Conservation (phyloP, 768 basidiomycete genomes). For the Astraeus odoratus region DNA sequence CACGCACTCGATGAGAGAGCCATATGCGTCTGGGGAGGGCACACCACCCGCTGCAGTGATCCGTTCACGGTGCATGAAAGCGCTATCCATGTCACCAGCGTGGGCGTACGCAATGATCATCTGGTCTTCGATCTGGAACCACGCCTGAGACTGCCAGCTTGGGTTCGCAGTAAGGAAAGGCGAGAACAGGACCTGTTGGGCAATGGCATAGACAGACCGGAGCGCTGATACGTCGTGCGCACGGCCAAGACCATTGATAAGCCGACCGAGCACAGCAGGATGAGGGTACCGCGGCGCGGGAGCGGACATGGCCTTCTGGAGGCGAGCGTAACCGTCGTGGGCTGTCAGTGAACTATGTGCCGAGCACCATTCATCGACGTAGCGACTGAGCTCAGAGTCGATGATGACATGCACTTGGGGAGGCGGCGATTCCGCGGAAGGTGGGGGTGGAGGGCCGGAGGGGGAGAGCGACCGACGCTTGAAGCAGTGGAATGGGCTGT, state of each 20-base stretch:
- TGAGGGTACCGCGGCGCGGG: conserved; percentile 41
- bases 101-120: conserved; percentile 89
- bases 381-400: conserved; percentile 21
- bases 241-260: conserved; percentile 70
- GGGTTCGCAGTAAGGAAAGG: conserved; percentile 34
- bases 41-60: conserved; percentile 71
- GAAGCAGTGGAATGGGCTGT: conserved; percentile 14
- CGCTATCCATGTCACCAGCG: conserved; percentile 69
- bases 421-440: conserved; percentile 10
- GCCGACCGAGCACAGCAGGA: conserved; percentile 44
- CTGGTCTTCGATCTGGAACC: conserved; percentile 77
- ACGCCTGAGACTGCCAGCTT: conserved; percentile 46
- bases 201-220: conserved; percentile 55
- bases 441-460: conserved; percentile 8
- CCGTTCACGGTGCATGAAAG: conserved; percentile 72
- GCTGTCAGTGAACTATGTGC: conserved; percentile 23
- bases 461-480: conserved; percentile 8
- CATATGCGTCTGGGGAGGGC: conserved; percentile 88
- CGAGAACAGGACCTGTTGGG: conserved; percentile 52
- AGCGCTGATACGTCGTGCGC: conserved; percentile 53
- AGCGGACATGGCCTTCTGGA: conserved; percentile 37
- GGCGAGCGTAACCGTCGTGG: conserved; percentile 40
- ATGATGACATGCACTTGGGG: conserved; percentile 12
- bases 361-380: conserved; percentile 29
- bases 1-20: conserved; percentile 76